A percentile compares a stretch with the other conserved stretches of the same genome.
Evolutionary conservation across 1,284 basidiomycete species (phyloP).

Genomic region (Volvariella volvacea): DNA sequence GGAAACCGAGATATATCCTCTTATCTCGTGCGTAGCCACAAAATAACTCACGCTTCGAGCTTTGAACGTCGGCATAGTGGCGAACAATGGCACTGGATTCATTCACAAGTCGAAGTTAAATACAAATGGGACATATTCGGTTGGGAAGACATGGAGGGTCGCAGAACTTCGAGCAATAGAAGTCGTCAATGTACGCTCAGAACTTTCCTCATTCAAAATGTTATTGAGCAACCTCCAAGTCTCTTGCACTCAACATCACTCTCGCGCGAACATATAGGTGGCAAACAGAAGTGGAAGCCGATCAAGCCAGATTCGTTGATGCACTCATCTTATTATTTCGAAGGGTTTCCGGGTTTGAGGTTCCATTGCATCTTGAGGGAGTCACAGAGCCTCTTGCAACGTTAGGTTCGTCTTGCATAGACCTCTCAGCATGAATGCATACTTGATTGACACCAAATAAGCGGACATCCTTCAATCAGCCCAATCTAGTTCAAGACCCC

Average conservation of each 20-base stretch:
- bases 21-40: slow-evolving; percentile 72
- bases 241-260: slow-evolving; percentile 71
- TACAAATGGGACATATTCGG: slow-evolving; percentile 91
- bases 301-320: slow-evolving; percentile 70
- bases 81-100: slow-evolving; percentile 58
- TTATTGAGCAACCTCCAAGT: slow-evolving; percentile 27
- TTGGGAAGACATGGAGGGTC: slow-evolving; percentile 95
- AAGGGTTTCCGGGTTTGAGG: slow-evolving; percentile 43
- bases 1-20: slow-evolving; percentile 83
- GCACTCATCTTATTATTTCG: slow-evolving; percentile 68
- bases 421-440: no score
- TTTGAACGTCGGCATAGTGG: slow-evolving; percentile 38
- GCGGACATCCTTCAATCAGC: no score
- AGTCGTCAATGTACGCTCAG: slow-evolving; percentile 59
- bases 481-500: no score
- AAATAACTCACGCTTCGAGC: slow-evolving; percentile 3
- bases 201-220: slow-evolving; percentile 1
- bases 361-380: slow-evolving; percentile 48
- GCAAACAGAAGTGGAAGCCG: slow-evolving; percentile 70
- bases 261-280: slow-evolving; percentile 84
- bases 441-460: no score
- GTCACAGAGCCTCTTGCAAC: slow-evolving; percentile 29
- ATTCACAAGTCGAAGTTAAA: slow-evolving; percentile 97
- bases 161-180: slow-evolving; percentile 77
- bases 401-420: background rate